Conservation (phyloP, 2,329 filamentous ascomycete species). For the Colletotrichum limetticola region DNA sequence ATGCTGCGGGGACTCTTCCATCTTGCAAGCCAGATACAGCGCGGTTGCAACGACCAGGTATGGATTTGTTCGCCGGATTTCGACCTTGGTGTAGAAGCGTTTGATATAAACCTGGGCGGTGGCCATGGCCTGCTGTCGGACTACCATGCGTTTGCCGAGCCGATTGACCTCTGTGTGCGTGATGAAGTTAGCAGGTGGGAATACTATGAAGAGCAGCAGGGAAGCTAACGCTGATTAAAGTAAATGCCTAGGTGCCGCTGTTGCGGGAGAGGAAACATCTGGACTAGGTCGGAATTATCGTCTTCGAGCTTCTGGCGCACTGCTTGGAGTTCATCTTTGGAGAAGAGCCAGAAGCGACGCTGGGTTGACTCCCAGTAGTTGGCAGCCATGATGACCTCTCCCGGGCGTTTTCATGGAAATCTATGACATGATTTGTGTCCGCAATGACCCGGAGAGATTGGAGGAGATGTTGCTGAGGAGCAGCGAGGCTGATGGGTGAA, state of each 20-base stretch:
- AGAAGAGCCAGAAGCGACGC: slow-evolving; percentile 87
- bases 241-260: slow-evolving; percentile 87
- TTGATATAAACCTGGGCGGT: slow-evolving; percentile 96
- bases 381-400: slow-evolving; percentile 75
- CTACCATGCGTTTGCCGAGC: slow-evolving; percentile 83
- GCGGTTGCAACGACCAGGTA: slow-evolving; percentile 94
- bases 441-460: background rate
- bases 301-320: slow-evolving; percentile 82
- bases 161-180: slow-evolving; percentile 75
- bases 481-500: slow-evolving; percentile 8
- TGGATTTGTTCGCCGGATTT: slow-evolving; percentile 92
- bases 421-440: slow-evolving; percentile 23
- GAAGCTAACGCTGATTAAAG: slow-evolving; percentile 80
- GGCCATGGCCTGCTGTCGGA: slow-evolving; percentile 91
- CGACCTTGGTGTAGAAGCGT: slow-evolving; percentile 90
- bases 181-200: slow-evolving; percentile 23
- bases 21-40: slow-evolving; percentile 95
- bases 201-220: background rate
- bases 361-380: slow-evolving; percentile 98
- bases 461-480: background rate
- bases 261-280: slow-evolving; percentile 85
- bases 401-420: background rate
- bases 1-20: slow-evolving; percentile 97
- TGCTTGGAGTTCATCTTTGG: slow-evolving; percentile 74
- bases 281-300: slow-evolving; percentile 77